phyloP scores from a whole-genome alignment of 345 rosid genomes.

The Camelina sativa region DNA sequence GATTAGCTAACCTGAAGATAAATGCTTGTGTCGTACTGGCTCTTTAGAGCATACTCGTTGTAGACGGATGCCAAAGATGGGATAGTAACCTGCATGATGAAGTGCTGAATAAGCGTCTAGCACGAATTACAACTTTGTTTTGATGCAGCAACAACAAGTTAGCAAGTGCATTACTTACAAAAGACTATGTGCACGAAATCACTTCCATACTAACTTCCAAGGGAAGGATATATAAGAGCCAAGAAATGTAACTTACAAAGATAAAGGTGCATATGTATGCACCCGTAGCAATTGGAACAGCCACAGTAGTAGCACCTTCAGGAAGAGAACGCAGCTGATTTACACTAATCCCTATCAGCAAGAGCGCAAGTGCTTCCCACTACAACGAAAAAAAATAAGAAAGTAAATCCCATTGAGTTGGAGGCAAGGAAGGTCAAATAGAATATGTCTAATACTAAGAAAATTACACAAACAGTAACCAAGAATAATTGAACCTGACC shows the following conservation, averaged over 20 bases:
- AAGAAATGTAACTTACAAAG: slow-evolving; percentile 66
- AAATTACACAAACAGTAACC: slow-evolving; percentile 5
- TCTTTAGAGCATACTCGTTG: slow-evolving; percentile 97
- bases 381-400: slow-evolving; percentile 43
- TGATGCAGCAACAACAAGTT: slow-evolving; percentile 11
- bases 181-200: slow-evolving; percentile 18
- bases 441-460: neutral
- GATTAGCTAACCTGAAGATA: slow-evolving; percentile 83
- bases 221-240: slow-evolving; percentile 4
- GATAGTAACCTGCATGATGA: slow-evolving; percentile 72
- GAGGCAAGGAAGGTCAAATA: neutral
- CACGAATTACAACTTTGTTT: slow-evolving; percentile 13
- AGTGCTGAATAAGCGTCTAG: slow-evolving; percentile 38
- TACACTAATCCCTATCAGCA: slow-evolving; percentile 92
- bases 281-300: slow-evolving; percentile 75
- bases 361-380: slow-evolving; percentile 98
- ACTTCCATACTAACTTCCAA: slow-evolving; percentile 23
- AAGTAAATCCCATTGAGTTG: slow-evolving; percentile 2
- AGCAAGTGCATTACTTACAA: neutral
- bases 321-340: slow-evolving; percentile 92
- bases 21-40: slow-evolving; percentile 96
- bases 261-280: slow-evolving; percentile 88
- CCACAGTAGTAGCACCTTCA: slow-evolving; percentile 74
- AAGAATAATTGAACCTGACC: slow-evolving; percentile 48
- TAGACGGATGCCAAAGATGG: slow-evolving; percentile 97